Base-by-base conservation (phyloP, 345 rosid genomes). In the Mangifera indica region DNA sequence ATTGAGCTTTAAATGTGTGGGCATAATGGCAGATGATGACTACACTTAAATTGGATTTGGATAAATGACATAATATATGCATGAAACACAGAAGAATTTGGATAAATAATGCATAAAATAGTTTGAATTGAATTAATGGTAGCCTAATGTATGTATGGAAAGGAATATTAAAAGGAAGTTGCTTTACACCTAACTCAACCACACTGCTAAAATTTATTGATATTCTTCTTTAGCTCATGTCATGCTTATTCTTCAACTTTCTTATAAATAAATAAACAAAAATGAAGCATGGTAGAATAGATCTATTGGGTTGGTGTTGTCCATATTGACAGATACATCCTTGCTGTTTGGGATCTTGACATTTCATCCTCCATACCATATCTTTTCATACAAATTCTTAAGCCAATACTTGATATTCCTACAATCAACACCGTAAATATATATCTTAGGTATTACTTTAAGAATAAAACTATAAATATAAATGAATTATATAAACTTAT, bases 281-380 rank as follows among this genome's bases (percentile, higher is more conserved):
- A 37, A 37, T 37, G 9, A 37, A 37, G 42, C 42, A 5, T 37
- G 42, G 42, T 37, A 37, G 42, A 37, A 49, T 48, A 70, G 34
- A 59, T 55, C 46, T 44, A 25, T 58, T 46, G 66, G 32, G 11
- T 10, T 46, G 29, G 57, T 48, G 32, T 29, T 29, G 32, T 29
- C 32, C 66, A 20, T 13, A n/a, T 46, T 70, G 73, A 70, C 18
- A 32, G 61, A 60, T 21, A 60, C 74, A 48, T 70, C 7, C 48
- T 13, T 24, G 46, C 74, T 48, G 66, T n/a, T 60, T 26, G 14
- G 66, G 74, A 60, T 46, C 56, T 32, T 60, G 66, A 70, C 74
- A 60, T 32, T 3, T 15, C 52, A 58, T 70, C 65, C 14, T 49
- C 53, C 53, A 49, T 46, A 2, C 51, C 32, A 29, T 37, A 7